Percentiles rank a stretch among this genome's conserved stretches.
Conservation (phyloP, 805 yeast species). For the Ogataea glucozyma region DNA sequence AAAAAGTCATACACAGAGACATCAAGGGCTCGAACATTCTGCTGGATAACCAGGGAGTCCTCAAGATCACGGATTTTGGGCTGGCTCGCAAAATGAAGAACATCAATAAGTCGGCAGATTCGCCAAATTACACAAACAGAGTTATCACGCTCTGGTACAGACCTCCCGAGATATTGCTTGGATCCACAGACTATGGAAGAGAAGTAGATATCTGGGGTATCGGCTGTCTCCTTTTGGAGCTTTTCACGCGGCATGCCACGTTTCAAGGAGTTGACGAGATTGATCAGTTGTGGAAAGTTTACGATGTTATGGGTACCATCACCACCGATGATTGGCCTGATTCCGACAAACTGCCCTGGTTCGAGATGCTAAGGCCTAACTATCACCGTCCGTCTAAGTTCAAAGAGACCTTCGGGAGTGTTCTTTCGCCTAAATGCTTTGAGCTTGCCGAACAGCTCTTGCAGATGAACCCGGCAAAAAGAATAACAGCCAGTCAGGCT, state of each 20-base stretch:
- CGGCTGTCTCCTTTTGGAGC: conserved; percentile 85
- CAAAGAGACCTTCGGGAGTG: conserved; percentile 39
- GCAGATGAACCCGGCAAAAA: conserved; percentile 62
- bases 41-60: conserved; percentile 58
- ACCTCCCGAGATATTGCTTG: conserved; percentile 90
- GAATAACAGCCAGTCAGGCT: conserved; percentile 72
- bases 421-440: conserved; percentile 53
- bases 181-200: conserved; percentile 85
- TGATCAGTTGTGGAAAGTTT: conserved; percentile 75
- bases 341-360: conserved; percentile 86
- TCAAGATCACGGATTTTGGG: conserved; percentile 82
- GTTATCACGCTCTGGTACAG: conserved; percentile 97
- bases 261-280: conserved; percentile 91
- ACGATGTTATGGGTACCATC: conserved; percentile 87
- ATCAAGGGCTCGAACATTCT: conserved; percentile 80
- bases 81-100: conserved; percentile 74
- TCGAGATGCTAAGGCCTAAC: conserved; percentile 73
- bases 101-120: conserved; percentile 44
- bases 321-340: conserved; percentile 71
- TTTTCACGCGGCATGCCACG: conserved; percentile 70
- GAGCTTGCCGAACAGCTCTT: conserved; percentile 67
- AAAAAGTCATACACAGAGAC: conserved; percentile 74
- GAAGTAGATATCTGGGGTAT: conserved; percentile 97
- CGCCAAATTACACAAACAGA: conserved; percentile 87
- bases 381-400: conserved; percentile 41